Evolutionary conservation across 1,139 yeast species (phyloP), one percentile per base, ranked within the genome.

Genomic region (Sugiyamaella paludigena): DNA sequence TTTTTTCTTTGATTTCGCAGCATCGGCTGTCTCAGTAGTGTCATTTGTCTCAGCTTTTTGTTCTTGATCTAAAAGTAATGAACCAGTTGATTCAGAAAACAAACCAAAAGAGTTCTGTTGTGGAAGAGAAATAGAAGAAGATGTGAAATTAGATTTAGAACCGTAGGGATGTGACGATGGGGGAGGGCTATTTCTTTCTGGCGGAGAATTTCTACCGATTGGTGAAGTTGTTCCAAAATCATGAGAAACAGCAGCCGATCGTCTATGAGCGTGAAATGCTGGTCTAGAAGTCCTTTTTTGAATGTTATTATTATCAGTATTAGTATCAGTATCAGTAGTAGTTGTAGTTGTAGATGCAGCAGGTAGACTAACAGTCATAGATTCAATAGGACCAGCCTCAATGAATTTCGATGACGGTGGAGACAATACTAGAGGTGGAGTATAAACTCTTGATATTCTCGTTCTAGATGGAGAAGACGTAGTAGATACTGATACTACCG

Each of bases 231-330:
- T 31, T 12, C 45, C 50, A 31, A 58, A 57, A 43, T 61, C 65
- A 35, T 56, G 57, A 15, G 65, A 61, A 9, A 67, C 64, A 9
- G 71, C 71, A 2, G 65, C 71, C 4, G 69, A 64, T 26, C 71
- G 60, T 27, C 70, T 58, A 50, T 67, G 71, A 19, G 64, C 61
- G 41, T 63, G 66, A 40, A 50, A 45, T 26, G 47, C 45, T 7
- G 49, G 53, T 37, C 47, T 47, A 12, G 48, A 28, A 24, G 49
- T 43, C 11, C 42, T 24, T 12, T 36, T 24, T 5, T 36, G 36
- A 16, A 40, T 16, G 32, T 35, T 29, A n/a, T 31, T 26, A 40
- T 36, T 24, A 15, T 45, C 15, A 29, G 36, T 11, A 30, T 26
- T 16, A 26, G 36, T 29, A n/a, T 31, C 32, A 40, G 40, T 24